Evolutionary conservation across 2,329 filamentous ascomycete species (phyloP).

Genomic region (Aspergillus intermedius): DNA sequence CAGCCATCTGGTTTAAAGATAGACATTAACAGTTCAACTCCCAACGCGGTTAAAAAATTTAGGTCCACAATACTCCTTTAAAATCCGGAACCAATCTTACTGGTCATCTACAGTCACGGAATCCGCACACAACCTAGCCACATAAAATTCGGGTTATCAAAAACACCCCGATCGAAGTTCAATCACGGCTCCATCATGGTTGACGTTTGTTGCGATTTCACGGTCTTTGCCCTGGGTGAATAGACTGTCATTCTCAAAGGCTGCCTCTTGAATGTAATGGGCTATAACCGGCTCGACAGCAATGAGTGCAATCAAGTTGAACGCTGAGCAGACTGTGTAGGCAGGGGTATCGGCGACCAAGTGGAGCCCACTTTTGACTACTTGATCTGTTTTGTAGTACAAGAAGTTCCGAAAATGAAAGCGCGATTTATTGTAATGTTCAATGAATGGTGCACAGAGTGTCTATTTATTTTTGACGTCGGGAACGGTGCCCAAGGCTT

Average conservation of each 20-base stretch:
- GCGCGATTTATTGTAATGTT: conserved; percentile 16
- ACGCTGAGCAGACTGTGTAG: conserved; percentile 9
- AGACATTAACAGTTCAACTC: no score
- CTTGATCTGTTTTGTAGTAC: conserved; percentile 9
- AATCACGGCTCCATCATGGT: conserved; percentile 10
- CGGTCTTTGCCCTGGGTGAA: background rate
- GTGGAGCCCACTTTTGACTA: conserved; percentile 3
- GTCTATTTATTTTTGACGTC: background rate
- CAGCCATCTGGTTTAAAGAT: no score
- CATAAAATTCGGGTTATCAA: no score
- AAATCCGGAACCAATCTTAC: no score
- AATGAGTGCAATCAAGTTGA: conserved; percentile 15
- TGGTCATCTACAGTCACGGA: no score
- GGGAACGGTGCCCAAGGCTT: background rate
- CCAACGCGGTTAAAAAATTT: no score
- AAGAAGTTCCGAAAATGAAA: conserved; percentile 14
- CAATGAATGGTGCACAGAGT: conserved; percentile 15
- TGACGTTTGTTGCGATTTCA: conserved; percentile 7
- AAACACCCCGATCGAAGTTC: no score
- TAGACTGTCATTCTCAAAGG: conserved; percentile 10
- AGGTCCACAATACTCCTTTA: no score
- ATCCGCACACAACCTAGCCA: no score
- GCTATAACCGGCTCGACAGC: conserved; percentile 17
- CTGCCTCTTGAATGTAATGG: conserved; percentile 14
- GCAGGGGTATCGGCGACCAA: background rate